These are phyloP conservation scores for Fusarium nurragi DNA, from an alignment of 2,329 filamentous ascomycete species.

Conservation along the genomic window DNA sequence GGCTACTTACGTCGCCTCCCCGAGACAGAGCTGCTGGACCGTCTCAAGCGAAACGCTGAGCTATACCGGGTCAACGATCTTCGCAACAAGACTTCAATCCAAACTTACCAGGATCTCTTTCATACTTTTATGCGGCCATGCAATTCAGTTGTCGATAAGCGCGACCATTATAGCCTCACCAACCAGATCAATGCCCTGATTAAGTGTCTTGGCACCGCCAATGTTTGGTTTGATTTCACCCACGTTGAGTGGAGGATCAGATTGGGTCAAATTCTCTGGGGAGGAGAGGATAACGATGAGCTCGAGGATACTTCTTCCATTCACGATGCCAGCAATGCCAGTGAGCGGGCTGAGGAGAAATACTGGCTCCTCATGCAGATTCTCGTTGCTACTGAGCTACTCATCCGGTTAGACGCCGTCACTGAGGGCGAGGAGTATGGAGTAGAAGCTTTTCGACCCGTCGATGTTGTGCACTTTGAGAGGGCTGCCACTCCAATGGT, in stretches of 20 bases:
- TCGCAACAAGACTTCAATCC: conserved; percentile 61
- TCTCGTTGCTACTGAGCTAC: conserved; percentile 70
- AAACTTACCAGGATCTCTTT: conserved; percentile 72
- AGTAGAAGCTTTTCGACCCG: conserved; percentile 60
- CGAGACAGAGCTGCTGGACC: conserved; percentile 66
- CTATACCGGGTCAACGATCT: conserved; percentile 64
- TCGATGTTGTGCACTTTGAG: conserved; percentile 69
- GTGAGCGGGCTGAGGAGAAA: conserved; percentile 67
- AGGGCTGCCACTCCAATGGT: conserved; percentile 69
- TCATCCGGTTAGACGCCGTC: conserved; percentile 70
- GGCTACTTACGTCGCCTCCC: conserved; percentile 66
- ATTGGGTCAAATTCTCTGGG: conserved; percentile 78
- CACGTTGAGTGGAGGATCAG: conserved; percentile 79
- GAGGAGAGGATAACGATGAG: conserved; percentile 60
- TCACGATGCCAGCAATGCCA: conserved; percentile 57
- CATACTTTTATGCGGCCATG: conserved; percentile 67
- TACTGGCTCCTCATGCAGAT: conserved; percentile 75
- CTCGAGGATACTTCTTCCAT: conserved; percentile 63
- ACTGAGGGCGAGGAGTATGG: conserved; percentile 68
- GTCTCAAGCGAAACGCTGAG: conserved; percentile 65
- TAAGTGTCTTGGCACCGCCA: conserved; percentile 69
- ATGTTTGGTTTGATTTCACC: conserved; percentile 79
- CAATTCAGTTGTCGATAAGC: conserved; percentile 63
- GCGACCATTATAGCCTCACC: conserved; percentile 69
- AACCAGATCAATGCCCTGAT: conserved; percentile 76